phyloP scores from a whole-genome alignment of 2,329 filamentous ascomycete genomes.

The Aspergillus ochraceus region DNA sequence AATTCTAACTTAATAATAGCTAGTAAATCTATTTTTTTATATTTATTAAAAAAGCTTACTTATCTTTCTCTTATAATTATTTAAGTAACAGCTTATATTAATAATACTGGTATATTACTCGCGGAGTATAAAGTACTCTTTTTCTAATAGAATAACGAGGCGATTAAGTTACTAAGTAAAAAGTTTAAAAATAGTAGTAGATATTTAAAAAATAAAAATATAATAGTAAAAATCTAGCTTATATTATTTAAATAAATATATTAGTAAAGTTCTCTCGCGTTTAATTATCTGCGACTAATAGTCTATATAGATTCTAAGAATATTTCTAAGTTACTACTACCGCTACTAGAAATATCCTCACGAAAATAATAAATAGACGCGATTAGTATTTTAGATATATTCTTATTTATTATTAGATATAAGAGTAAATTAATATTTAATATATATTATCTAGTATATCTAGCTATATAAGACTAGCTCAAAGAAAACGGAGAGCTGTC shows the following conservation, averaged over 20 bases:
- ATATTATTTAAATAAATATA: not conserved
- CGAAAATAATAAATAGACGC: not conserved
- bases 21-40: too few relatives aligned
- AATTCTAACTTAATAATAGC: not conserved
- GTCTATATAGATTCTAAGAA: not conserved
- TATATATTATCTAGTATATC: not conserved
- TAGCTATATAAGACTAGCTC: not conserved
- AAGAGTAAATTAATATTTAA: not conserved
- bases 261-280: not conserved
- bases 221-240: not conserved
- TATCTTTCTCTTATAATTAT: slow-evolving; percentile 1
- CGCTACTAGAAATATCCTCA: not conserved
- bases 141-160: not conserved
- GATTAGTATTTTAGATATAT: not conserved
- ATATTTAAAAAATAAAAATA: not conserved
- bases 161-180: not conserved
- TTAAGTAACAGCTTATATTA: not conserved
- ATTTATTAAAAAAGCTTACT: not conserved
- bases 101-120: not conserved
- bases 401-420: not conserved
- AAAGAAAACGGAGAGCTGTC: not conserved
- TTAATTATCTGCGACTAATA: not conserved
- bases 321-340: not conserved
- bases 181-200: not conserved
- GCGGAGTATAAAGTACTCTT: not conserved